Conservation (phyloP, 2,329 filamentous ascomycete genomes). For the Arthrinium puccinioides region DNA sequence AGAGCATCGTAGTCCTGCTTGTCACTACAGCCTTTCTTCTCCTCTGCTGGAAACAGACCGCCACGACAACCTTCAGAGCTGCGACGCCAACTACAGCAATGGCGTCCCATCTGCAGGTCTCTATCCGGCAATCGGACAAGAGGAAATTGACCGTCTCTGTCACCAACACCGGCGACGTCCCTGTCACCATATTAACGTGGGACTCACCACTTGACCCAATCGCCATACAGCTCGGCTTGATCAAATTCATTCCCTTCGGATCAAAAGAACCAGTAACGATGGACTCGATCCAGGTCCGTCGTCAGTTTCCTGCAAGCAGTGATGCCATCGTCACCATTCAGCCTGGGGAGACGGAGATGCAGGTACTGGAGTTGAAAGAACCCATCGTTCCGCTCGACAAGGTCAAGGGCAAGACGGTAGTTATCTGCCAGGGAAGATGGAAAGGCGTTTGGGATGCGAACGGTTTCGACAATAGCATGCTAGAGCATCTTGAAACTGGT, state of each 20-base stretch:
- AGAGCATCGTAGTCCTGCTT: slow-evolving; percentile 6
- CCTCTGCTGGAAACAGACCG: slow-evolving; percentile 11
- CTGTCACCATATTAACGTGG: slow-evolving; percentile 35
- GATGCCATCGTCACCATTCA: slow-evolving; percentile 31
- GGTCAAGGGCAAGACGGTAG: slow-evolving; percentile 23
- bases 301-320: slow-evolving; percentile 31
- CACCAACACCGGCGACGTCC: slow-evolving; percentile 28
- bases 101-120: slow-evolving; percentile 15
- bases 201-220: slow-evolving; percentile 37
- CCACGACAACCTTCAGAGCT: slow-evolving; percentile 4
- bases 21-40: slow-evolving; percentile 8
- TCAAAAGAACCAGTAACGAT: slow-evolving; percentile 26
- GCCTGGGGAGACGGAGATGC: slow-evolving; percentile 25
- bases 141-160: slow-evolving; percentile 28
- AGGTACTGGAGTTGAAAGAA: slow-evolving; percentile 28
- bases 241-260: slow-evolving; percentile 29
- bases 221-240: slow-evolving; percentile 32
- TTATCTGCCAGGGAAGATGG: slow-evolving; percentile 31
- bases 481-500: neutral
- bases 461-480: neutral
- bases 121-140: slow-evolving; percentile 18
- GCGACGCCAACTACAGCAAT: too few relatives aligned
- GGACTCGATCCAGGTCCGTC: slow-evolving; percentile 27
- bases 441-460: slow-evolving; percentile 22
- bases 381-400: slow-evolving; percentile 25